Conservation (phyloP, 768 basidiomycete species). For the Mycena rebaudengoi region DNA sequence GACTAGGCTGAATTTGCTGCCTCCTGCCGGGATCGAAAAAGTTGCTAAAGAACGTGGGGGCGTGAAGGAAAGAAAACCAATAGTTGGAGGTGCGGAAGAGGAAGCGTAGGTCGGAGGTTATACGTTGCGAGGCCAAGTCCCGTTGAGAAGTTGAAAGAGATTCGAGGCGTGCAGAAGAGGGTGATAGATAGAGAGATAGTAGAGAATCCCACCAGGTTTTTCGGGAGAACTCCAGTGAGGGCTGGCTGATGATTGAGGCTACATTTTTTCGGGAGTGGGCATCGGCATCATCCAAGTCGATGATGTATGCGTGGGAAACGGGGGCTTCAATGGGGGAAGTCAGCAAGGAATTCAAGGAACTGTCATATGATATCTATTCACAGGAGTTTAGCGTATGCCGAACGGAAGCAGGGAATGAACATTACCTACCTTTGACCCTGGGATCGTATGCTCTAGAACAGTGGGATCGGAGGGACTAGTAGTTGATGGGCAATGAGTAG, state of each 20-base stretch:
- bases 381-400: not conserved
- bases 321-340: constrained; percentile 22
- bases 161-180: constrained; percentile 40
- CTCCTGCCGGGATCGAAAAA: constrained; percentile 65
- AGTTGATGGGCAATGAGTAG: constrained; percentile 36
- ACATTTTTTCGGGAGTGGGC: constrained; percentile 19
- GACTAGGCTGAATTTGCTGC: constrained; percentile 69
- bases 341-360: constrained; percentile 18
- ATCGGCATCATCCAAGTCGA: constrained; percentile 39
- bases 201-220: constrained; percentile 86
- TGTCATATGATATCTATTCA: constrained; percentile 8
- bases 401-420: not conserved
- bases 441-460: not conserved
- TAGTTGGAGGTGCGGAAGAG: constrained; percentile 71
- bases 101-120: constrained; percentile 68
- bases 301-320: constrained; percentile 32
- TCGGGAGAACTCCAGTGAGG: constrained; percentile 72
- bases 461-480: not conserved
- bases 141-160: constrained; percentile 52
- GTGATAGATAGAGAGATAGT: constrained; percentile 59
- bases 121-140: constrained; percentile 51
- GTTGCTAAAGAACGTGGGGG: constrained; percentile 70
- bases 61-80: constrained; percentile 79
- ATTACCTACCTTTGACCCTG: constrained; percentile 25
- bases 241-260: constrained; percentile 56